Evolutionary conservation across 2,329 filamentous ascomycete genomes (phyloP).

Genomic region (Lachnellula suecica): DNA sequence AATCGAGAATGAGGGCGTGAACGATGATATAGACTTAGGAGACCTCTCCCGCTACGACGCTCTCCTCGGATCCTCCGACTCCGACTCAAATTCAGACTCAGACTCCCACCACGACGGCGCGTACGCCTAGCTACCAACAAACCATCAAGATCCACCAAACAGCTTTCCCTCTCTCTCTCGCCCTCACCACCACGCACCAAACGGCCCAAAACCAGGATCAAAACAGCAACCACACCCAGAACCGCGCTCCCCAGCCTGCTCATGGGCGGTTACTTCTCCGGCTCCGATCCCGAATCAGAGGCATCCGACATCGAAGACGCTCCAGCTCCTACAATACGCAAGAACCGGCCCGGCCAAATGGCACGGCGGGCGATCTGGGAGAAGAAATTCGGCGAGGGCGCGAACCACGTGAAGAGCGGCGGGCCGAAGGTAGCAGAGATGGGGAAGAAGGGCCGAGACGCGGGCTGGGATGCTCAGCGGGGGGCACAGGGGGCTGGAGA

Average conservation of each 20-base stretch:
- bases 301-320: conserved; percentile 66
- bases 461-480: too few species aligned
- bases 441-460: background rate
- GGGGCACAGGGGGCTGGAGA: too few species aligned
- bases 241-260: conserved; percentile 75
- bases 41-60: conserved; percentile 29
- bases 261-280: conserved; percentile 78
- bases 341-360: conserved; percentile 75
- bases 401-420: conserved; percentile 39
- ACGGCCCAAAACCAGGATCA: conserved; percentile 17
- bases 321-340: conserved; percentile 54
- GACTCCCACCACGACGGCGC: conserved; percentile 21
- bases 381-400: conserved; percentile 72
- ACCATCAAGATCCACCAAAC: conserved; percentile 9
- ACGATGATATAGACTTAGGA: conserved; percentile 22
- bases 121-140: conserved; percentile 7
- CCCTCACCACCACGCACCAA: conserved; percentile 16
- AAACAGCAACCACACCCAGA: conserved; percentile 35
- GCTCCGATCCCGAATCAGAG: conserved; percentile 68
- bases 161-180: conserved; percentile 23
- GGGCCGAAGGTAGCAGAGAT: conserved; percentile 16
- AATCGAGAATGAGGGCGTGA: background rate
- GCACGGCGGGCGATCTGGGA: conserved; percentile 79
- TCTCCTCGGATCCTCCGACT: conserved; percentile 31
- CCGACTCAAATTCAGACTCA: conserved; percentile 28